These are phyloP conservation scores for Pyrrhoderma lamaoense DNA, from an alignment of 1,284 basidiomycete genomes.

Conservation along the genomic window DNA sequence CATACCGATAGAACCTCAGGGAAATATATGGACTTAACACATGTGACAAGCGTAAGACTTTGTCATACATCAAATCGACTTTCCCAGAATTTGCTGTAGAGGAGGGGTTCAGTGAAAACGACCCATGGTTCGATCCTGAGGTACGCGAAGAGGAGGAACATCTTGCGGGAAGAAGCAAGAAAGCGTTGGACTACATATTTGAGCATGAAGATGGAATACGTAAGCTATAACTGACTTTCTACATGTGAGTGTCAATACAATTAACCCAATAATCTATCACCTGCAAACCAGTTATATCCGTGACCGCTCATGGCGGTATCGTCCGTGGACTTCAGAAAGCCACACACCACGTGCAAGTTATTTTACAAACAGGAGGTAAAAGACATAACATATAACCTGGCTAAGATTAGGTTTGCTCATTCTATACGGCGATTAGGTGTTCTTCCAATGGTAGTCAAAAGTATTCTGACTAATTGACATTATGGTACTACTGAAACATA, in stretches of 20 bases:
- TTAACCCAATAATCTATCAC: neutral
- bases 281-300: constrained; percentile 43
- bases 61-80: constrained; percentile 42
- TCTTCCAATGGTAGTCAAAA: constrained; percentile 14
- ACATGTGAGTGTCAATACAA: neutral
- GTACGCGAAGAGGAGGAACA: constrained; percentile 58
- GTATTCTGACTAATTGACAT: neutral
- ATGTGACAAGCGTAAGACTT: constrained; percentile 59
- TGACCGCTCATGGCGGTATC: constrained; percentile 57
- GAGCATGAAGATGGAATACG: constrained; percentile 40
- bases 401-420: neutral
- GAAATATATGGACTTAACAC: constrained; percentile 68
- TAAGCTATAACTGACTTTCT: constrained; percentile 28
- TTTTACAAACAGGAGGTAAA: constrained; percentile 55
- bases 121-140: constrained; percentile 60
- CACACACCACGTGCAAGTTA: constrained; percentile 36
- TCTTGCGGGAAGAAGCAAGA: constrained; percentile 44
- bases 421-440: neutral
- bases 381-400: neutral
- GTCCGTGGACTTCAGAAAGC: constrained; percentile 46
- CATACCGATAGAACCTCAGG: constrained; percentile 43
- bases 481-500: too few species aligned
- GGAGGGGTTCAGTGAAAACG: constrained; percentile 61
- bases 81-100: constrained; percentile 67
- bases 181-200: constrained; percentile 61